A percentile compares a stretch with the other conserved stretches of the same genome.
These are phyloP conservation scores for Astrothelium macrocarpum DNA, from an alignment of 495 filamentous ascomycete genomes.

Conservation along the genomic window DNA sequence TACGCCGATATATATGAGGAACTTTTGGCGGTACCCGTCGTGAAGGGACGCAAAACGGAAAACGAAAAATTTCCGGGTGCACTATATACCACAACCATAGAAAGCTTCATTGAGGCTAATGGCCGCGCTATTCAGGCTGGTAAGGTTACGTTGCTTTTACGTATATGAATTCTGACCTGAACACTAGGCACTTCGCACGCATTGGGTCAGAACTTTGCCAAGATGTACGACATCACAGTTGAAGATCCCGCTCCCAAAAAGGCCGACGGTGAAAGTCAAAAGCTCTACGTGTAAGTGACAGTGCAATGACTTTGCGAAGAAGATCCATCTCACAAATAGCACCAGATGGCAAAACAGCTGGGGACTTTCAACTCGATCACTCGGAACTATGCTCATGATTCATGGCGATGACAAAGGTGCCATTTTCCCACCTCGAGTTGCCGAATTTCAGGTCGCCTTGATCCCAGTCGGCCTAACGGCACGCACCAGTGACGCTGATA, in stretches of 20 bases:
- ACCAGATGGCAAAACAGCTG: conserved; percentile 1
- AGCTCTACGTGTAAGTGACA: not conserved
- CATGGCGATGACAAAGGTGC: not conserved
- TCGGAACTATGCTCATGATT: not conserved
- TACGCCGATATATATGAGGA: conserved; percentile 87
- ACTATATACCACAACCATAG: not conserved
- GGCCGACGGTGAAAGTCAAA: not conserved
- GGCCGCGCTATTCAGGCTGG: not conserved
- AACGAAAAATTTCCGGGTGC: conserved; percentile 58
- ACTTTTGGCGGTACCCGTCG: conserved; percentile 85
- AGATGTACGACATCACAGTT: not conserved
- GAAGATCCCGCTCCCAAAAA: not conserved
- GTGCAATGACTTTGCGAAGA: not conserved
- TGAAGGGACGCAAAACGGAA: conserved; percentile 81
- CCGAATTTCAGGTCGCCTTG: conserved; percentile 2
- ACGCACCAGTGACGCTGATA: not conserved
- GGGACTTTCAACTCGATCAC: not conserved
- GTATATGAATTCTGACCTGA: not conserved
- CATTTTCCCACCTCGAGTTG: not conserved
- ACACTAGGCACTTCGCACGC: not conserved
- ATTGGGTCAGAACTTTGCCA: not conserved
- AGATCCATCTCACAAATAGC: not conserved
- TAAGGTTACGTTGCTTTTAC: not conserved
- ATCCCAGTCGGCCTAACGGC: conserved; percentile 5
- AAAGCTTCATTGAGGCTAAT: not conserved